Base-by-base conservation (phyloP, 2,329 filamentous ascomycete genomes). In the Achaetomium macrosporum region DNA sequence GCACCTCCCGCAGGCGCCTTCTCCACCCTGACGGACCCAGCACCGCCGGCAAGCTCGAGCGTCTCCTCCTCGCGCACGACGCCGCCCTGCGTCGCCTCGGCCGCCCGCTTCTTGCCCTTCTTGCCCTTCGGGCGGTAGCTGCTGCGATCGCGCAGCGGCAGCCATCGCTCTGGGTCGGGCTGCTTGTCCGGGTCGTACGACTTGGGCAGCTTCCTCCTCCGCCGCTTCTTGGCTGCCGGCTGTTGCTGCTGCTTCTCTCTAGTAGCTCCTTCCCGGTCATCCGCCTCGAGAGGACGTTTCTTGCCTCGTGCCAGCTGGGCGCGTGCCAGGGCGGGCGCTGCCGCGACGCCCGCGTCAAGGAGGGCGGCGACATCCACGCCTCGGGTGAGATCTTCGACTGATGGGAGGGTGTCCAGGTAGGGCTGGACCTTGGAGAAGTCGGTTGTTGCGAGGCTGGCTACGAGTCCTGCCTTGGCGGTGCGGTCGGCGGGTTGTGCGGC, bases 131-230 rank as follows among this genome's bases (percentile, higher is more conserved):
- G 90, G 44, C 87, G 77, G 71, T 96, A 99, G 39, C 83, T 88
- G 62, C 88, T 93, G 53, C 93, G 81, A 68, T 99, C 93, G 48
- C 87, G 84, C 64, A 97, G 76, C 12, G 93, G 92, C 55, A 99
- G 72, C 93, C 93, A 99, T 57, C 93, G 79, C 71, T 99, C 93
- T 0, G 90, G 85, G 68, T 99, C 93, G 33, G 88, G 81, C 59
- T 83, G 84, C 75, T 90, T 95, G 61, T 78, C 82, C 48, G 88
- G 80, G 54, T 90, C 88, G 64, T 82, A 88, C 63, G 84, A 79
- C 70, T 88, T 89, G 31, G 87, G 87, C 63, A 88, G 74, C 61
- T 81, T 81, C 52, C 67, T 78, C 53, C 51, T 74, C 63, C 78
- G 80, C 65, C 81, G 83, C 55, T 78, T 73, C 64, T 82, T 83